These are phyloP conservation scores for Thalassiosira livingstoniorum DNA, from an alignment of 352 stramenopile genomes.

Conservation along the genomic window DNA sequence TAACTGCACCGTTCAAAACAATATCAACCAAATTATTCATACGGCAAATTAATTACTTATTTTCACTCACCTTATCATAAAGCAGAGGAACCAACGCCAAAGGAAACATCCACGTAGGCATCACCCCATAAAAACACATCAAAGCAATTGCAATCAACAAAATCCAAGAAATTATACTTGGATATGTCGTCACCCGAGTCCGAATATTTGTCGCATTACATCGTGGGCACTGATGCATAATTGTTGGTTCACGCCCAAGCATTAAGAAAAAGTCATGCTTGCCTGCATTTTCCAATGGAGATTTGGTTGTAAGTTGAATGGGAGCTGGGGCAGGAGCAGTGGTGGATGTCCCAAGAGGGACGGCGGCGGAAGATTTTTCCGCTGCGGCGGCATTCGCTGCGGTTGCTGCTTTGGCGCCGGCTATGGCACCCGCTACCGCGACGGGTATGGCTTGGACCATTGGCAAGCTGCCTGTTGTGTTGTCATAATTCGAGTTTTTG, in stretches of 20 bases:
- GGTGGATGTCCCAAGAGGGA: not conserved
- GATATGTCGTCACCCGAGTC: conserved; percentile 26
- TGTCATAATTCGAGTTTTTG: not conserved
- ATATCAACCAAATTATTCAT: not conserved
- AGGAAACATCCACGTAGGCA: conserved; percentile 23
- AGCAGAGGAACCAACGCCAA: conserved; percentile 25
- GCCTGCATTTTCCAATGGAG: not conserved
- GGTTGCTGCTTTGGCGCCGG: not conserved
- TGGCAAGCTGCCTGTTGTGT: not conserved
- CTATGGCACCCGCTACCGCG: not conserved
- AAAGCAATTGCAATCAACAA: conserved; percentile 21
- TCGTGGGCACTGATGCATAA: conserved; percentile 29
- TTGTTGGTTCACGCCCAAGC: conserved; percentile 18
- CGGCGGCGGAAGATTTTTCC: not conserved
- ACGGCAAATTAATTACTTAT: too few species aligned
- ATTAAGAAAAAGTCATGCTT: conserved; percentile 29
- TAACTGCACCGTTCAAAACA: not conserved
- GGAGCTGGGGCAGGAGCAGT: not conserved
- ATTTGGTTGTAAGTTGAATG: not conserved
- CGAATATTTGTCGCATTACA: conserved; percentile 15
- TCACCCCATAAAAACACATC: not conserved
- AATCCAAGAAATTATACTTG: conserved; percentile 25
- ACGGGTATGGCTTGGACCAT: conserved; percentile 17
- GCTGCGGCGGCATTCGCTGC: not conserved
- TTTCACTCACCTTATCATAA: conserved; percentile 33